These are phyloP conservation scores for Rhynchosporium agropyri DNA, from an alignment of 2,329 filamentous ascomycete species.

Conservation along the genomic window DNA sequence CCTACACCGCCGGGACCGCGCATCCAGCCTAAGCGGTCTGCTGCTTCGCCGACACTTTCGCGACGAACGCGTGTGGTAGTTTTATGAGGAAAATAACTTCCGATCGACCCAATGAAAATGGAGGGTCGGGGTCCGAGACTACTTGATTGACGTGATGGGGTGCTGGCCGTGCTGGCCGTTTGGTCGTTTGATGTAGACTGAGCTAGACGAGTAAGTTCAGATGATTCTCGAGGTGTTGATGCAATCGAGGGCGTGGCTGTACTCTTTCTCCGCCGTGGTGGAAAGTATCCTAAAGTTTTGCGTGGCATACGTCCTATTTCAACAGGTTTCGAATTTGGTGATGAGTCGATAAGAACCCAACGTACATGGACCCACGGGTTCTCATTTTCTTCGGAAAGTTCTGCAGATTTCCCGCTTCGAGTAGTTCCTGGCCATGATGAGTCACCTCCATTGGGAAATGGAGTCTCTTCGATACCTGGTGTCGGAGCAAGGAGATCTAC, in stretches of 20 bases:
- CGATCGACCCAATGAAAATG: slow-evolving; percentile 26
- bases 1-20: slow-evolving; percentile 87
- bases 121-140: slow-evolving; percentile 33
- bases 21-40: slow-evolving; percentile 62
- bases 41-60: slow-evolving; percentile 43
- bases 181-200: slow-evolving; percentile 31
- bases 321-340: slow-evolving; percentile 63
- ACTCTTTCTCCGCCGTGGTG: slow-evolving; percentile 77
- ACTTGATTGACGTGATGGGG: slow-evolving; percentile 34
- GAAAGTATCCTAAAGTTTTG: slow-evolving; percentile 85
- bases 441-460: slow-evolving; percentile 26
- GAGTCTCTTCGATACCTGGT: slow-evolving; percentile 45
- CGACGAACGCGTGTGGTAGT: slow-evolving; percentile 35
- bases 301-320: slow-evolving; percentile 86
- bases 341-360: slow-evolving; percentile 81
- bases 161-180: slow-evolving; percentile 32
- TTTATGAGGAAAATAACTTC: slow-evolving; percentile 37
- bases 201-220: slow-evolving; percentile 34
- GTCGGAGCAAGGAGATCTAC: slow-evolving; percentile 57
- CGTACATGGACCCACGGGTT: slow-evolving; percentile 85
- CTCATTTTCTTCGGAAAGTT: slow-evolving; percentile 49
- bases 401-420: slow-evolving; percentile 35
- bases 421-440: slow-evolving; percentile 38
- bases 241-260: slow-evolving; percentile 64
- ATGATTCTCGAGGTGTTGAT: slow-evolving; percentile 58